Conservation (phyloP, 1,139 yeast species). For the Eremothecium sinecaudum region DNA sequence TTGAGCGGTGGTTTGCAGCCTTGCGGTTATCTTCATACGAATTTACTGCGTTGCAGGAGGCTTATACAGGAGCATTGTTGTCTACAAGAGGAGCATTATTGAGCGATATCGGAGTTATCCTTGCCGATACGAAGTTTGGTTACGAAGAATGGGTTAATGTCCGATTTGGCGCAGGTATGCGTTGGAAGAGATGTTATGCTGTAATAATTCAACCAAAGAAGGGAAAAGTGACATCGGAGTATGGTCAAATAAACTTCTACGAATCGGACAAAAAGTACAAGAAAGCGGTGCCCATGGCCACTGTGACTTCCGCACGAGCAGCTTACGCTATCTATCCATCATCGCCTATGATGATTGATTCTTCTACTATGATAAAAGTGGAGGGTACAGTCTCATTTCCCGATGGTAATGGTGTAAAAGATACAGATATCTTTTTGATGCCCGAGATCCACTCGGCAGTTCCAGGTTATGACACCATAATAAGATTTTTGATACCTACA, state of each 20-base stretch:
- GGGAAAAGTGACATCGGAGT: constrained; percentile 34
- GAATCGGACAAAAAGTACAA: constrained; percentile 50
- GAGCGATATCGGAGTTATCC: constrained; percentile 74
- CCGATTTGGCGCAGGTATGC: constrained; percentile 94
- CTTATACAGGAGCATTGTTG: constrained; percentile 87
- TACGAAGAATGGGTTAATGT: constrained; percentile 95
- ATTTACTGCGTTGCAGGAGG: constrained; percentile 75
- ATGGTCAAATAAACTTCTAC: constrained; percentile 50
- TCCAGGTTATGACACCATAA: constrained; percentile 88
- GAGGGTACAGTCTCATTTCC: constrained; percentile 73
- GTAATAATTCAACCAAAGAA: constrained; percentile 69
- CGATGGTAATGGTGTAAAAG: constrained; percentile 51
- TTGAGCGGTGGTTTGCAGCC: constrained; percentile 67
- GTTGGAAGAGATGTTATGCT: constrained; percentile 91
- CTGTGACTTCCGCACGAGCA: constrained; percentile 57
- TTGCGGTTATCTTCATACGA: constrained; percentile 73
- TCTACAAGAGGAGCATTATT: constrained; percentile 80
- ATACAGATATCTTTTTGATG: constrained; percentile 83
- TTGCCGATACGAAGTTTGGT: constrained; percentile 74
- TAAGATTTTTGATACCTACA: constrained; percentile 75
- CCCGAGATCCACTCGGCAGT: constrained; percentile 92
- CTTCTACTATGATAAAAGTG: constrained; percentile 76
- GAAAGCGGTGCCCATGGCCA: constrained; percentile 70
- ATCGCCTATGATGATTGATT: constrained; percentile 67
- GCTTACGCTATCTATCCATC: constrained; percentile 94